These are phyloP conservation scores for Rubus parviflorus DNA, from an alignment of 306 rosid species.

Conservation along the genomic window DNA sequence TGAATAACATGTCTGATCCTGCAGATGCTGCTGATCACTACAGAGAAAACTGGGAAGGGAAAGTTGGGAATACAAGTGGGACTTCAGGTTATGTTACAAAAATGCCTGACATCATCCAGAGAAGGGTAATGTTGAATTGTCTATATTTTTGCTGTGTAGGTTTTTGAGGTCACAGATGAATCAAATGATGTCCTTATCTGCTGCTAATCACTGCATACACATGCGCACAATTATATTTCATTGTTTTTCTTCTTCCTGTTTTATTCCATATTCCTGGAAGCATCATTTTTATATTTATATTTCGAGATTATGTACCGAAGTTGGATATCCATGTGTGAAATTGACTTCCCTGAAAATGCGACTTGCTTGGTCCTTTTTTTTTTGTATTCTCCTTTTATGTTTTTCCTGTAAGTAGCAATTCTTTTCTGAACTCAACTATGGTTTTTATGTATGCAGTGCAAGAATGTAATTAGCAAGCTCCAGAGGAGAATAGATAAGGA, in stretches of 20 bases:
- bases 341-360: background rate
- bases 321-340: constrained; percentile 1
- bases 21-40: constrained; percentile 55
- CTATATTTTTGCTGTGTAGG: constrained; percentile 5
- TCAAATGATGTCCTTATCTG: constrained; percentile 20
- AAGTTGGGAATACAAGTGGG: constrained; percentile 55
- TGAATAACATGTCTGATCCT: constrained; percentile 55
- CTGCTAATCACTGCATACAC: constrained; percentile 5
- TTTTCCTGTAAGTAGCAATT: constrained; percentile 5
- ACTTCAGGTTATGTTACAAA: constrained; percentile 48
- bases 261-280: background rate
- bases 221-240: background rate
- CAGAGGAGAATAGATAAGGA: constrained; percentile 87
- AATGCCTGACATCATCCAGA: constrained; percentile 81
- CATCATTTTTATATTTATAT: constrained; percentile 1
- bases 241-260: constrained; percentile 11
- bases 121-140: constrained; percentile 51
- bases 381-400: background rate
- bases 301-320: background rate
- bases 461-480: constrained; percentile 83
- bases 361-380: constrained; percentile 14
- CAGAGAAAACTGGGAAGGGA: constrained; percentile 71
- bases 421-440: constrained; percentile 25
- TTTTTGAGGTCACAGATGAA: constrained; percentile 7
- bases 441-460: constrained; percentile 62